Evolutionary conservation across 306 rosid species (phyloP), one percentile per base, ranked within the genome.

Genomic region (Carpinus viminea): DNA sequence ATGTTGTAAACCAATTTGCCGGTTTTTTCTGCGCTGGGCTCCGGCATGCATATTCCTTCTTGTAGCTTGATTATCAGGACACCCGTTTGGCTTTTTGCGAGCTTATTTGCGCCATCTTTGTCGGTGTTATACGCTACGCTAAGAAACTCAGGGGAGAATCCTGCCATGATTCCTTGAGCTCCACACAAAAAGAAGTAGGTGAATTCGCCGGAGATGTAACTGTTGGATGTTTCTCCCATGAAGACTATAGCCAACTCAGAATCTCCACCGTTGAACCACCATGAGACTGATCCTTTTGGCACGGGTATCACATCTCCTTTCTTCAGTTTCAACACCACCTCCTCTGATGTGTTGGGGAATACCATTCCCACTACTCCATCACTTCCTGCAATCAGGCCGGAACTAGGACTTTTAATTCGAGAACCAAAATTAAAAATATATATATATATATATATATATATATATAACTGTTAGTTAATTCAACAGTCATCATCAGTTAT

Each of bases 181-280:
- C 97, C 97, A 0, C 82, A 53, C 2, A 87, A 45, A 1, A 92
- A 18, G 84, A 90, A 83, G 60, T 92, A 92, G 31, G 79, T 62
- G 77, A 90, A 59, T 50, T 84, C 71, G 0, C 95, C 95, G 0
- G 87, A 89, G 24, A 77, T 28, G 69, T 65, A 71, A 17, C 88
- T 83, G 10, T 70, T 77, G 3, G 79, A 68, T 4, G 97, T 88
- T 62, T 88, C 86, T 0, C 93, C 97, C 26, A 92, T 68, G 75
- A 88, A 85, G 2, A 68, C 9, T 7, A 92, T 45, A 0, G 36
- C 52, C 2, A 92, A 82, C 24, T 85, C 82, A 0, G 89, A 81
- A 34, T 84, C 89, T 36, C 85, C 94, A 15, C 84, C 65, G 41
- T 90, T 90, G 90, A 79, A 90, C 97, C 97, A 92, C 97, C 97